A percentile compares a stretch with the other conserved stretches of the same genome.
These are phyloP conservation scores for Botrytis fragariae DNA, from an alignment of 2,329 filamentous ascomycete genomes.

Conservation along the genomic window DNA sequence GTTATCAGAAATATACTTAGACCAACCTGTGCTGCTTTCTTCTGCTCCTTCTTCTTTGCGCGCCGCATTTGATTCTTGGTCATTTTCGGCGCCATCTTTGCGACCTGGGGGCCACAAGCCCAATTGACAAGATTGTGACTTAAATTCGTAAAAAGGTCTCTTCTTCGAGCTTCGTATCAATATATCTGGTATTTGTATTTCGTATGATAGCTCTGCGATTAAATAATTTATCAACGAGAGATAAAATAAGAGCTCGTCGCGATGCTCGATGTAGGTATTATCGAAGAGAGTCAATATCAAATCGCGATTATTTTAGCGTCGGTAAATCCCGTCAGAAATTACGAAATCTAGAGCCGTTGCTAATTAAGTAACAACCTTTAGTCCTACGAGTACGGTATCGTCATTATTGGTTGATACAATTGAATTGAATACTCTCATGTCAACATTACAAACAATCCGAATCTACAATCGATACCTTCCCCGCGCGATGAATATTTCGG, in stretches of 20 bases:
- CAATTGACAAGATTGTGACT: constrained; percentile 5
- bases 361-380: constrained; percentile 2
- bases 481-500: constrained; percentile 11
- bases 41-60: constrained; percentile 91
- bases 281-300: constrained; percentile 24
- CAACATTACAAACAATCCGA: constrained; percentile 21
- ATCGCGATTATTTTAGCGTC: constrained; percentile 31
- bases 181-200: background rate
- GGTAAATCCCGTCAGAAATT: constrained; percentile 21
- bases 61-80: constrained; percentile 93
- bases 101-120: constrained; percentile 30
- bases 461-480: constrained; percentile 20
- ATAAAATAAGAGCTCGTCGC: background rate
- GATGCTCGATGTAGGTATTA: background rate
- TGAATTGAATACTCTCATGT: constrained; percentile 19
- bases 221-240: background rate
- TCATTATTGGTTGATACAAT: background rate
- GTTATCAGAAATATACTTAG: background rate
- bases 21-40: constrained; percentile 60
- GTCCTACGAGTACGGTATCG: background rate
- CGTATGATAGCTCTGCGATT: background rate
- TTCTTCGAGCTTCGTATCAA: background rate
- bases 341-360: constrained; percentile 2
- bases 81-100: constrained; percentile 68
- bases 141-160: background rate